phyloP scores from a whole-genome alignment of 768 basidiomycete species.

The Trametes meyenii region DNA sequence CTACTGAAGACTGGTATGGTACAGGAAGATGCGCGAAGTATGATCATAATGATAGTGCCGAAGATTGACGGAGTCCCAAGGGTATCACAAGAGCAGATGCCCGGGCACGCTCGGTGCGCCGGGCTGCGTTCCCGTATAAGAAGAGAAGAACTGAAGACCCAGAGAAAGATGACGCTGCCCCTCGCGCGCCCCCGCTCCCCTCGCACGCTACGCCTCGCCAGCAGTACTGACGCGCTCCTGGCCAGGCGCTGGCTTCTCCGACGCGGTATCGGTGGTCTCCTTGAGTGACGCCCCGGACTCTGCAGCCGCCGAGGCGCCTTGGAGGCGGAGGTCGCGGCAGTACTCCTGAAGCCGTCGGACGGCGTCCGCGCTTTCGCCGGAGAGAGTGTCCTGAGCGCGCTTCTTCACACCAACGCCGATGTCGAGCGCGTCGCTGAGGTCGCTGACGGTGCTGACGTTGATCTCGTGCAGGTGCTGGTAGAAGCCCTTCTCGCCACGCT shows the following conservation, averaged over 20 bases:
- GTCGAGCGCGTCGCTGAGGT: conserved; percentile 37
- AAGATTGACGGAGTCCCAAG: conserved; percentile 13
- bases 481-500: conserved; percentile 48
- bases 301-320: conserved; percentile 6
- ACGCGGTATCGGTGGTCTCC: conserved; percentile 6
- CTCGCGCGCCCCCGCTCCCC: background rate
- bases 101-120: conserved; percentile 5
- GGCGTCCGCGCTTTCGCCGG: conserved; percentile 48
- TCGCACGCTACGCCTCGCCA: conserved; percentile 2
- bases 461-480: conserved; percentile 53
- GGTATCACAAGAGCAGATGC: conserved; percentile 15
- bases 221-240: background rate
- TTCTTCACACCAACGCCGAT: conserved; percentile 24
- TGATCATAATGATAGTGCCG: conserved; percentile 18
- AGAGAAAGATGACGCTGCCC: background rate
- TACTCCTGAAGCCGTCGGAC: conserved; percentile 51
- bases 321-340: conserved; percentile 50
- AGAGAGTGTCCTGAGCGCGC: conserved; percentile 12
- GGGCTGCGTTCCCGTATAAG: conserved; percentile 1
- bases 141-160: conserved; percentile 4
- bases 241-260: conserved; percentile 12
- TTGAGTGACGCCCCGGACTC: background rate
- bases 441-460: conserved; percentile 45
- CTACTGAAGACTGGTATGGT: conserved; percentile 17
- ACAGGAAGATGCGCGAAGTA: conserved; percentile 11